phyloP scores from a whole-genome alignment of 768 basidiomycete genomes.

The Boletus bicolor region DNA sequence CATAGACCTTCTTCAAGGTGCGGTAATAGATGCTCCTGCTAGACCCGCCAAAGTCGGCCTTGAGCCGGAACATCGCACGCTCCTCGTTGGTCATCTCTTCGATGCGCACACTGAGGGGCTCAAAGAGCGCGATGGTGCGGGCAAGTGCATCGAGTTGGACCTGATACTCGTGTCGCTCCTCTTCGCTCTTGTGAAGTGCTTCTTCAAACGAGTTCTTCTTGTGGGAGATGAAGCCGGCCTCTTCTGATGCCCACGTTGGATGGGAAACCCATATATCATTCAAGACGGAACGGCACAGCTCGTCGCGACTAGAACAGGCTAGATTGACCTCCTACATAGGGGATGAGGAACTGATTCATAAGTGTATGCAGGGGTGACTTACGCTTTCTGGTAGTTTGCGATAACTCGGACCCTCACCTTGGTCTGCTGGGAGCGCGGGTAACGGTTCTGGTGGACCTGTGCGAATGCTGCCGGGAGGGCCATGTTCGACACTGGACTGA shows the following conservation, averaged over 20 bases:
- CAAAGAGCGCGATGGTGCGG: constrained; percentile 87
- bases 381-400: constrained; percentile 84
- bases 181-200: constrained; percentile 93
- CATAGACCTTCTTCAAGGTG: constrained; percentile 92
- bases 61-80: constrained; percentile 73
- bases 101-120: constrained; percentile 81
- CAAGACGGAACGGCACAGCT: constrained; percentile 91
- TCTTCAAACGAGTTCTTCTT: constrained; percentile 98
- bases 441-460: constrained; percentile 74
- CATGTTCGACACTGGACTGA: constrained; percentile 56
- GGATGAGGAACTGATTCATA: background rate
- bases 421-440: constrained; percentile 75
- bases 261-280: constrained; percentile 99
- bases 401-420: constrained; percentile 92
- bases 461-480: constrained; percentile 75
- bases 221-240: constrained; percentile 89
- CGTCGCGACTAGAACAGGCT: constrained; percentile 92
- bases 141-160: constrained; percentile 89
- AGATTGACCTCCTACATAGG: constrained; percentile 72
- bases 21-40: constrained; percentile 88
- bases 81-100: constrained; percentile 89
- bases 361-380: constrained; percentile 34
- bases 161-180: constrained; percentile 97
- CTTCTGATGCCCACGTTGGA: constrained; percentile 97
- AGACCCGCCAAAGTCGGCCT: constrained; percentile 84